Evolutionary conservation across 2,329 filamentous ascomycete species (phyloP).

Genomic region (Colletotrichum endophyticum): DNA sequence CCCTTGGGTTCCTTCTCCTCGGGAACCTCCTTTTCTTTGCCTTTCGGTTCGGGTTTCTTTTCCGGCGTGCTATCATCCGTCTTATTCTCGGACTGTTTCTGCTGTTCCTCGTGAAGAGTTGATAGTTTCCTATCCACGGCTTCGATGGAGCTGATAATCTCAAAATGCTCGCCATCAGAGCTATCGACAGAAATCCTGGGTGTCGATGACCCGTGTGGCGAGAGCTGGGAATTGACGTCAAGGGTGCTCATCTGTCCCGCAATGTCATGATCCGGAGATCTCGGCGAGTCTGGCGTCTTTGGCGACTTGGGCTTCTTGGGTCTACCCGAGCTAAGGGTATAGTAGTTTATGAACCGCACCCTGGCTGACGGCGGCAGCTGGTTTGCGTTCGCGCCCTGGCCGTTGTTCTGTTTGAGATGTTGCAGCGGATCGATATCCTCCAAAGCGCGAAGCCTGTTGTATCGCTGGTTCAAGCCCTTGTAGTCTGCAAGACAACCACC

Average conservation of each 20-base stretch:
- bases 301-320: slow-evolving; percentile 54
- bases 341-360: slow-evolving; percentile 88
- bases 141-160: neutral
- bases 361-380: slow-evolving; percentile 44
- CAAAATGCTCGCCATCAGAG: slow-evolving; percentile 36
- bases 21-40: neutral
- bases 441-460: slow-evolving; percentile 70
- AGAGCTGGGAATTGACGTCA: neutral
- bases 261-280: neutral
- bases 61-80: neutral
- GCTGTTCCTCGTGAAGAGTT: slow-evolving; percentile 1
- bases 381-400: slow-evolving; percentile 24
- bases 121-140: neutral
- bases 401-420: slow-evolving; percentile 21
- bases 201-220: slow-evolving; percentile 26
- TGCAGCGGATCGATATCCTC: slow-evolving; percentile 71
- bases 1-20: neutral
- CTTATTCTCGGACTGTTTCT: neutral
- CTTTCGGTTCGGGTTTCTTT: neutral
- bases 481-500: slow-evolving; percentile 82
- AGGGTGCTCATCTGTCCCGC: neutral
- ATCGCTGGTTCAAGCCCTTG: slow-evolving; percentile 70
- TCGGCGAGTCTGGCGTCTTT: slow-evolving; percentile 13
- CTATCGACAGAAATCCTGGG: slow-evolving; percentile 51
- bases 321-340: slow-evolving; percentile 81